These are phyloP conservation scores for Verticillium albo-atrum DNA, from an alignment of 2,329 filamentous ascomycete species.

Conservation along the genomic window DNA sequence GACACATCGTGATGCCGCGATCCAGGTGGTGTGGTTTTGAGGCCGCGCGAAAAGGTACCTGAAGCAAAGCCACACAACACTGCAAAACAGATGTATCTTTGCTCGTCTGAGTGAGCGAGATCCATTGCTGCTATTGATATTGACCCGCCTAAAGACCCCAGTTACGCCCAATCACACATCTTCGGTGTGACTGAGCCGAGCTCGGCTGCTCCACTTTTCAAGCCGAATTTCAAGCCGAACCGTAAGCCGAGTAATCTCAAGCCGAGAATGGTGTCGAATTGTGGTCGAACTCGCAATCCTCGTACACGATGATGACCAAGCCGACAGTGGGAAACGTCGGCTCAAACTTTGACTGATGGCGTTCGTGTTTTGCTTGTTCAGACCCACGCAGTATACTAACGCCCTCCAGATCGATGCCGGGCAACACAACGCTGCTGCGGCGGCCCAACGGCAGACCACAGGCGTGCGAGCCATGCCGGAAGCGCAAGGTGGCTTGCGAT, in stretches of 20 bases:
- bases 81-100: not conserved
- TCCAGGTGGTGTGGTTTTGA: not conserved
- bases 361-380: not conserved
- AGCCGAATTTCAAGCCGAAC: not conserved
- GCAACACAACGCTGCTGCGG: not conserved
- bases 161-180: not conserved
- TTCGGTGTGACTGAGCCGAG: not conserved
- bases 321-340: not conserved
- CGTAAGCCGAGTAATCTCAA: not conserved
- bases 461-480: conserved; percentile 30
- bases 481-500: conserved; percentile 37
- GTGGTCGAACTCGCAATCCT: too few relatives aligned
- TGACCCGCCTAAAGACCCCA: not conserved
- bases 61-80: not conserved
- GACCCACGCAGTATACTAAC: not conserved
- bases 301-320: not conserved
- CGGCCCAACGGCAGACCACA: conserved; percentile 1
- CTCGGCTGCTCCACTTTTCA: not conserved
- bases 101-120: too few relatives aligned
- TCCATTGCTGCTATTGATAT: not conserved
- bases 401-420: not conserved
- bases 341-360: not conserved
- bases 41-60: not conserved
- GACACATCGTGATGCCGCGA: not conserved
- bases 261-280: not conserved